Conservation (phyloP, 164 flowering plant genomes). For the Cinnamomum micranthum region DNA sequence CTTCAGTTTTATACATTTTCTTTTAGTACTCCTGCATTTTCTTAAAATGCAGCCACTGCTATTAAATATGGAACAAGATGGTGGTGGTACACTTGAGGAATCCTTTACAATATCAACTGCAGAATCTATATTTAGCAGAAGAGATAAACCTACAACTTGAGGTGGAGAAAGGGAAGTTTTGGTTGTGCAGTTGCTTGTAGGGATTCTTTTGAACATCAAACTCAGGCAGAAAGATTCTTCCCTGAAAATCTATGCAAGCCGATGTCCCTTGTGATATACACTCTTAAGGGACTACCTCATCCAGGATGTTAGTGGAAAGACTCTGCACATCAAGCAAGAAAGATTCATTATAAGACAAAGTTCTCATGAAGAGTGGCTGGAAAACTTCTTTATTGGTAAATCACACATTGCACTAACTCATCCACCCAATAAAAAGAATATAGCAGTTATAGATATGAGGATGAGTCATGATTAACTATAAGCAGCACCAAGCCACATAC, state of each 20-base stretch:
- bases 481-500: background rate
- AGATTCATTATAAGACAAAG: background rate
- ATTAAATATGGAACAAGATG: slow-evolving; percentile 7
- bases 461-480: background rate
- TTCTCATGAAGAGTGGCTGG: background rate
- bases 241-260: slow-evolving; percentile 10
- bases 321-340: slow-evolving; percentile 19
- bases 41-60: slow-evolving; percentile 8
- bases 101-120: slow-evolving; percentile 5
- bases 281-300: slow-evolving; percentile 11
- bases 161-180: slow-evolving; percentile 10
- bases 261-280: slow-evolving; percentile 10
- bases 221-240: slow-evolving; percentile 2
- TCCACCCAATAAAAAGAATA: no score
- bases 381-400: background rate
- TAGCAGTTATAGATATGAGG: background rate
- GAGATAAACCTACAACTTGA: slow-evolving; percentile 21
- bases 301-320: slow-evolving; percentile 18
- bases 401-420: background rate
- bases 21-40: no score
- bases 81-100: slow-evolving; percentile 7
- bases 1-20: no score
- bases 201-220: slow-evolving; percentile 10
- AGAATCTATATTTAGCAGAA: slow-evolving; percentile 16
- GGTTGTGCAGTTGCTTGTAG: slow-evolving; percentile 6